Percentiles rank a stretch among this genome's conserved stretches.
Conservation (phyloP, 345 rosid genomes). For the Ceriops decandra region DNA sequence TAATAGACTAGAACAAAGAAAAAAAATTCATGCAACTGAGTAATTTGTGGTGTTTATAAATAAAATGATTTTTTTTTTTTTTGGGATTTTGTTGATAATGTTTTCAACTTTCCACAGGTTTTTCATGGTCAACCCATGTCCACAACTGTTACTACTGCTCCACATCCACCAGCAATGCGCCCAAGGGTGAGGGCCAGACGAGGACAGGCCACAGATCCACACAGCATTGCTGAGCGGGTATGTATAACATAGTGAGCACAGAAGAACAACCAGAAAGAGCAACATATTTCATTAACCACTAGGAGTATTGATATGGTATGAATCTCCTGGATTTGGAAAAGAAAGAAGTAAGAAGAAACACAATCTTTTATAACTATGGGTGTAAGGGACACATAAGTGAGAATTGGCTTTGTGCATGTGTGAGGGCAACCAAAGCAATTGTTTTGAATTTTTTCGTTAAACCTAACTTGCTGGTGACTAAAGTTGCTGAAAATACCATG, state of each 20-base stretch:
- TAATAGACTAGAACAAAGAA: no score
- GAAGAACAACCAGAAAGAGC: background rate
- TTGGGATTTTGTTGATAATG: background rate
- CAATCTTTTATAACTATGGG: no score
- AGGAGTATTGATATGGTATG: background rate
- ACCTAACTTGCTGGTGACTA: no score
- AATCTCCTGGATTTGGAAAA: background rate
- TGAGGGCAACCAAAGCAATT: no score
- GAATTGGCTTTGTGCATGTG: no score
- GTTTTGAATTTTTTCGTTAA: no score
- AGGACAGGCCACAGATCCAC: slow-evolving; percentile 99
- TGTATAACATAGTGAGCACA: slow-evolving; percentile 3
- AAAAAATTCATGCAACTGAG: background rate
- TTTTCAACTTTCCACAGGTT: slow-evolving; percentile 44
- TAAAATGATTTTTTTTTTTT: no score
- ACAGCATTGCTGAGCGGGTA: slow-evolving; percentile 99
- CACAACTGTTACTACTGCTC: slow-evolving; percentile 60
- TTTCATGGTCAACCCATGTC: slow-evolving; percentile 88
- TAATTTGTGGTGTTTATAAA: background rate
- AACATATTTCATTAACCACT: no score
- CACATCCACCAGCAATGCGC: slow-evolving; percentile 91
- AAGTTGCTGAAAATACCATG: background rate
- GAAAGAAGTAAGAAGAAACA: background rate
- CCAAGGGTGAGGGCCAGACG: slow-evolving; percentile 98
- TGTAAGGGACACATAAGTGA: no score